Evolutionary conservation across 495 filamentous ascomycete genomes (phyloP).

Genomic region (Lasiosphaeris hirsuta): DNA sequence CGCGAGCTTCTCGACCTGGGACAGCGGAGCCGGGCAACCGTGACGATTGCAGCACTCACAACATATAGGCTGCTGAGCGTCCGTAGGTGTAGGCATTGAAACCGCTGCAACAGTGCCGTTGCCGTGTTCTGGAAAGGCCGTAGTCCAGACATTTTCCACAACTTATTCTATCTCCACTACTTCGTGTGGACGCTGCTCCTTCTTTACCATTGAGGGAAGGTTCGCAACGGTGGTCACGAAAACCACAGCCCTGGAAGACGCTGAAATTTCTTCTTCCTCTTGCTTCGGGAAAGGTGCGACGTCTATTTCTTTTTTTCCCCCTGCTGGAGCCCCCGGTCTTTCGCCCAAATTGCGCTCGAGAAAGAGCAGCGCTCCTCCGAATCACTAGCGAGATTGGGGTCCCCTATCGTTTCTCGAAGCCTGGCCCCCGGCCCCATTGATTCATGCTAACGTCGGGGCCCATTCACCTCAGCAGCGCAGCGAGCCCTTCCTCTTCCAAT

Average conservation of each 20-base stretch:
- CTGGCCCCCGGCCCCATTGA: constrained; percentile 28
- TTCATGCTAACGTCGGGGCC: constrained; percentile 33
- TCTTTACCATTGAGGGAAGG: too few species aligned
- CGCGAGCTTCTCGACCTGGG: neutral
- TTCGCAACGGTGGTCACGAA: neutral
- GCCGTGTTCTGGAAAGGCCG: constrained; percentile 1
- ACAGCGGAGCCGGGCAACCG: constrained; percentile 23
- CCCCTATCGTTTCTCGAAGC: constrained; percentile 34
- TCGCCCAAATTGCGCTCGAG: constrained; percentile 30
- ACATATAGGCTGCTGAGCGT: constrained; percentile 7
- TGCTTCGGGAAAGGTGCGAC: constrained; percentile 14
- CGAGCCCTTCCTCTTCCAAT: constrained; percentile 18
- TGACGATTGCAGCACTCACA: constrained; percentile 7
- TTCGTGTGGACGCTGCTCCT: too few species aligned
- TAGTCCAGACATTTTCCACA: neutral
- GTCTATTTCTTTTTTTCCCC: constrained; percentile 18
- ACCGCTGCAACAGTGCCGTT: neutral
- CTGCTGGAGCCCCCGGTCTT: constrained; percentile 18
- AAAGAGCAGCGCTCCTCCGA: constrained; percentile 27
- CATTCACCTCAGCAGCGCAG: constrained; percentile 21
- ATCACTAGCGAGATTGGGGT: constrained; percentile 42
- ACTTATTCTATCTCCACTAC: neutral
- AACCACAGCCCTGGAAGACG: neutral
- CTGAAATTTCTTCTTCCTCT: constrained; percentile 11
- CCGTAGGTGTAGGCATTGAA: constrained; percentile 4